phyloP scores from a whole-genome alignment of 257 asterid genomes.

The Nicotiana knightiana region DNA sequence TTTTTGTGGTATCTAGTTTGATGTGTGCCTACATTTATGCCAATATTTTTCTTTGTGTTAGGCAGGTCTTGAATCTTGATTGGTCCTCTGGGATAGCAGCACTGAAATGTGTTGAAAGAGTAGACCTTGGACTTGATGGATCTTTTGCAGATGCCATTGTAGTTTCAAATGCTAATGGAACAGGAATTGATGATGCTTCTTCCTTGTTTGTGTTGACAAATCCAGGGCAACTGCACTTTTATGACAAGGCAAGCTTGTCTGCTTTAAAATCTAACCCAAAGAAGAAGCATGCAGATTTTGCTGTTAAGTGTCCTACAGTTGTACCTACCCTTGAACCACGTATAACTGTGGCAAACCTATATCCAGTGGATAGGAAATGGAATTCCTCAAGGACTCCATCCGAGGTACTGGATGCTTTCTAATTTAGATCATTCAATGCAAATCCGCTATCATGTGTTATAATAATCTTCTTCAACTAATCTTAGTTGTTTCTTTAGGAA shows the following conservation, averaged over 20 bases:
- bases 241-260: constrained; percentile 53
- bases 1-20: background rate
- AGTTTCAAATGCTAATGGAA: constrained; percentile 41
- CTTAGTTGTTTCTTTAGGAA: constrained; percentile 38
- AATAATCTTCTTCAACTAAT: constrained; percentile 20
- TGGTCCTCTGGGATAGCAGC: constrained; percentile 87
- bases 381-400: constrained; percentile 32
- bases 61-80: constrained; percentile 88
- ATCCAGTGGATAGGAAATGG: constrained; percentile 27
- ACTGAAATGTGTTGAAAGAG: constrained; percentile 69
- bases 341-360: constrained; percentile 69
- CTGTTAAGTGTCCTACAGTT: constrained; percentile 49
- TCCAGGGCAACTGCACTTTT: constrained; percentile 82
- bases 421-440: background rate
- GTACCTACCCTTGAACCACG: constrained; percentile 79
- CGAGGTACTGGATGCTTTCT: constrained; percentile 45
- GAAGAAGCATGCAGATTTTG: constrained; percentile 43
- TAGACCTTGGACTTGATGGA: constrained; percentile 85
- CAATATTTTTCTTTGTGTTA: background rate
- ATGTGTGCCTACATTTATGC: background rate
- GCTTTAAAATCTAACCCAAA: constrained; percentile 52
- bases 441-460: background rate
- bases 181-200: constrained; percentile 30
- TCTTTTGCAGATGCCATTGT: constrained; percentile 78
- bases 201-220: constrained; percentile 75